Conservation (phyloP, 768 basidiomycete species). For the Candolleomyces aberdarensis region DNA sequence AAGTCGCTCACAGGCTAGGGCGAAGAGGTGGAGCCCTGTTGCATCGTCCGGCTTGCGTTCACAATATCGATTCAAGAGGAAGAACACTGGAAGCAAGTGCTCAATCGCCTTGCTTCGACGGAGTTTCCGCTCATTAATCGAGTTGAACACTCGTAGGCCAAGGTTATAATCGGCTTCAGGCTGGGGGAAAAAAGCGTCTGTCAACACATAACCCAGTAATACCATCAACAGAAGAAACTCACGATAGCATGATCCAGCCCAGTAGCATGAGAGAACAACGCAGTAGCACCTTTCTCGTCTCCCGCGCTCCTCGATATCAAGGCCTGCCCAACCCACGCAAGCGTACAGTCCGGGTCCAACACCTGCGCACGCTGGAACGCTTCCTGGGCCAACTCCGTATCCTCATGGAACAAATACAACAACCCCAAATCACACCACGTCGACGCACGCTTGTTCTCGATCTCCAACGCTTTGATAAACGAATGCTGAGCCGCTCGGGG, state of each 20-base stretch:
- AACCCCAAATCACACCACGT: slow-evolving; percentile 90
- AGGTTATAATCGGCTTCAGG: slow-evolving; percentile 81
- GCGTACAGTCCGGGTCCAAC: slow-evolving; percentile 84
- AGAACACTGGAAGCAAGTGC: slow-evolving; percentile 72
- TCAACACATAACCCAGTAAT: not conserved
- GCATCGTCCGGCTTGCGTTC: slow-evolving; percentile 65
- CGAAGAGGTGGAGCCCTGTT: slow-evolving; percentile 77
- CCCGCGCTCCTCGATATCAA: slow-evolving; percentile 61
- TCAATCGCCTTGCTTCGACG: slow-evolving; percentile 27
- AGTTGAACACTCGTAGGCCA: slow-evolving; percentile 55
- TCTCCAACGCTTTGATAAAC: slow-evolving; percentile 84
- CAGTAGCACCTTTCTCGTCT: slow-evolving; percentile 57
- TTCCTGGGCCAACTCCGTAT: slow-evolving; percentile 80
- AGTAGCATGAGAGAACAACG: slow-evolving; percentile 73
- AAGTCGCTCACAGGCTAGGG: slow-evolving; percentile 81
- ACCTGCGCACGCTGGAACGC: slow-evolving; percentile 86
- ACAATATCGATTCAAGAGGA: slow-evolving; percentile 75
- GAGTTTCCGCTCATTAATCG: slow-evolving; percentile 17
- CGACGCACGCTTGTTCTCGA: slow-evolving; percentile 75
- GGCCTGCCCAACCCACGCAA: slow-evolving; percentile 91
- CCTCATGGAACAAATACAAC: slow-evolving; percentile 76
- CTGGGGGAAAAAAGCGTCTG: slow-evolving; percentile 33
- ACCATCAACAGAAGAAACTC: slow-evolving; percentile 21
- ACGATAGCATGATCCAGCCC: slow-evolving; percentile 57
- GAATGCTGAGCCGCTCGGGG: slow-evolving; percentile 85